phyloP scores from a whole-genome alignment of 1,284 basidiomycete species.

The Flammula alnicola region DNA sequence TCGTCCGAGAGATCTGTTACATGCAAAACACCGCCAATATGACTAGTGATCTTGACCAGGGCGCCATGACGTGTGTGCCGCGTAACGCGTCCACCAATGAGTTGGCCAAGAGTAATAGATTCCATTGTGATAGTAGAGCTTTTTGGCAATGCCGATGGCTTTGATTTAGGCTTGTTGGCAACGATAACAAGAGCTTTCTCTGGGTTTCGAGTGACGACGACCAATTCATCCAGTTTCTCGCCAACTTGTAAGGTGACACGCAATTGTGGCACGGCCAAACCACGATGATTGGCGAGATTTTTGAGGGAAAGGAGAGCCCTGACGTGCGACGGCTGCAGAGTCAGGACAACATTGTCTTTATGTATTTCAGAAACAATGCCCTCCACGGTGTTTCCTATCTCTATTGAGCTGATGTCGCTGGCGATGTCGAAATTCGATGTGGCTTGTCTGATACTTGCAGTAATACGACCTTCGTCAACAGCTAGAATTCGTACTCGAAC shows the following conservation, averaged over 20 bases:
- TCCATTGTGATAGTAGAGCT: conserved; percentile 62
- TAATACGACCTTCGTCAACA: conserved; percentile 72
- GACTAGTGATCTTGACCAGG: conserved; percentile 73
- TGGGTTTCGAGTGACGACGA: conserved; percentile 89
- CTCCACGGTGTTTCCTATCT: conserved; percentile 77
- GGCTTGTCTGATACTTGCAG: conserved; percentile 90
- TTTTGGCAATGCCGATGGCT: conserved; percentile 52
- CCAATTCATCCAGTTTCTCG: conserved; percentile 77
- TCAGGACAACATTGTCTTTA: conserved; percentile 81
- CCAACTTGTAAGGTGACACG: conserved; percentile 70
- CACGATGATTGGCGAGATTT: conserved; percentile 86
- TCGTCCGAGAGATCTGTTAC: conserved; percentile 86
- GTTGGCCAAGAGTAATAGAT: conserved; percentile 69
- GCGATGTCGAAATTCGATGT: conserved; percentile 53
- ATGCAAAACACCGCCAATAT: conserved; percentile 77
- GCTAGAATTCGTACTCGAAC: conserved; percentile 86
- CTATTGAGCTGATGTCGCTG: conserved; percentile 71
- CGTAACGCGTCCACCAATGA: conserved; percentile 79
- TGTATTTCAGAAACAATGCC: conserved; percentile 81
- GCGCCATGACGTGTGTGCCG: conserved; percentile 72
- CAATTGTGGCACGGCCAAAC: conserved; percentile 71
- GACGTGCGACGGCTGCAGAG: conserved; percentile 71
- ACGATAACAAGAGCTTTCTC: conserved; percentile 91
- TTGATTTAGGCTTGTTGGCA: conserved; percentile 67
- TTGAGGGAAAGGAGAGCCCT: conserved; percentile 86